phyloP scores from a whole-genome alignment of 345 rosid genomes.

The Populus euphratica region DNA sequence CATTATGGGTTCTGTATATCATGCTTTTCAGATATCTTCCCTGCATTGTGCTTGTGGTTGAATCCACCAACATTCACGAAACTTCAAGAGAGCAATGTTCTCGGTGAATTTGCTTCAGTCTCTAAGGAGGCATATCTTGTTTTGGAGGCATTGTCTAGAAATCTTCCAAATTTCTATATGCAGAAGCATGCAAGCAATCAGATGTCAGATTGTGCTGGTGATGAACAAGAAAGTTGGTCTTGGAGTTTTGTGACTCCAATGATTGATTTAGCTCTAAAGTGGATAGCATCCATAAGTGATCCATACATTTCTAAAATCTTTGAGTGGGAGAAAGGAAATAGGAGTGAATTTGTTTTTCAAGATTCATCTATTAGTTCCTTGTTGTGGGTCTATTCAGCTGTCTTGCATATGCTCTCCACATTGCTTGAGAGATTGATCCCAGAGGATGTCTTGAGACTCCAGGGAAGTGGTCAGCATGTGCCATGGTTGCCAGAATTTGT shows the following conservation, averaged over 20 bases:
- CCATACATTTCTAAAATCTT: constrained; percentile 36
- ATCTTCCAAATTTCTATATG: constrained; percentile 61
- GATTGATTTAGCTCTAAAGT: constrained; percentile 68
- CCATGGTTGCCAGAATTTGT: constrained; percentile 89
- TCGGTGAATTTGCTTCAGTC: constrained; percentile 60
- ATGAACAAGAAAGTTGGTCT: constrained; percentile 53
- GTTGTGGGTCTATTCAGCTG: constrained; percentile 66
- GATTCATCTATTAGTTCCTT: constrained; percentile 39
- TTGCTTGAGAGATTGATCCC: constrained; percentile 65
- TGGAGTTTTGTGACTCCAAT: constrained; percentile 77
- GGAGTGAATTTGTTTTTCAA: constrained; percentile 22
- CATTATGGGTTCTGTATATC: constrained; percentile 61
- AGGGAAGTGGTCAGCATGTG: constrained; percentile 32
- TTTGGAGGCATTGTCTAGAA: constrained; percentile 65
- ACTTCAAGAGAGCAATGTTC: constrained; percentile 51
- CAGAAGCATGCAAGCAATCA: constrained; percentile 28
- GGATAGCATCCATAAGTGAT: constrained; percentile 49
- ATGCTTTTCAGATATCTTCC: constrained; percentile 66
- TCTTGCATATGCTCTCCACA: constrained; percentile 58
- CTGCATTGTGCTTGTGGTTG: constrained; percentile 81
- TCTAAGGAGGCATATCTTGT: constrained; percentile 70
- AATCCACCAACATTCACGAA: constrained; percentile 65
- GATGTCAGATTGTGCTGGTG: constrained; percentile 15
- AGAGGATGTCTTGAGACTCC: constrained; percentile 19
- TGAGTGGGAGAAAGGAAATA: constrained; percentile 28